Base-by-base conservation (phyloP, 75 land plant genomes). In the Cryptomeria japonica region DNA sequence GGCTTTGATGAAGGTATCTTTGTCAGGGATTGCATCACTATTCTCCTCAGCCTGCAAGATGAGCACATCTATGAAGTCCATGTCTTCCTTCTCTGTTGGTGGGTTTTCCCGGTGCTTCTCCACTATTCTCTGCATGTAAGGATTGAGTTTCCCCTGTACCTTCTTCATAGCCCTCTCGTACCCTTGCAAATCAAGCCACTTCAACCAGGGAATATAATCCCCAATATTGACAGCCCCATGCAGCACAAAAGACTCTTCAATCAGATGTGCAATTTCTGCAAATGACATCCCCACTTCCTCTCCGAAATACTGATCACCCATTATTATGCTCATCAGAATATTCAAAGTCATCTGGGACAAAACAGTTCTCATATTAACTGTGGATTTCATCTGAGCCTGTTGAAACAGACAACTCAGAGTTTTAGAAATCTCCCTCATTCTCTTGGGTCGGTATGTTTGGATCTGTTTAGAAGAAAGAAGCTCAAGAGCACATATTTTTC, bases 181-280 rank as follows among this genome's bases (percentile, higher is more conserved):
- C 31, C 92, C 94, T 75, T 92, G 91, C 32, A 91, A 72, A 77
- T 94, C 95, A 61, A 94, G 80, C 32, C 83, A 58, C 37, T 56
- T 72, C 75, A 91, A 34, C 46, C 82, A 91, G 1, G 94, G 95
- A 22, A 93, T 68, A 39, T 84, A 93, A 42, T 94, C 94, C 3
- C 87, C 92, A 18, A 91, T 51, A 76, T 89, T 88, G 68, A 88
- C 58, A 41, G 58, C 55, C 18, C 68, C 88, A 13, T 49, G 86
- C 25, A 90, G 38, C 42, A 61, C 15, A 46, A 70, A 25, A 28
- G 37, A 68, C 61, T 90, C 93, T 13, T 83, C 70, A 83, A 93
- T 55, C 75, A 87, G 31, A 41, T 53, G 56, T 82, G 83, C 89
- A 32, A 89, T 75, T 9, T 85, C 89, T 15, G 15, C 51, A 51